phyloP scores from a whole-genome alignment of 768 basidiomycete genomes.

The Butyriboletus loyo region DNA sequence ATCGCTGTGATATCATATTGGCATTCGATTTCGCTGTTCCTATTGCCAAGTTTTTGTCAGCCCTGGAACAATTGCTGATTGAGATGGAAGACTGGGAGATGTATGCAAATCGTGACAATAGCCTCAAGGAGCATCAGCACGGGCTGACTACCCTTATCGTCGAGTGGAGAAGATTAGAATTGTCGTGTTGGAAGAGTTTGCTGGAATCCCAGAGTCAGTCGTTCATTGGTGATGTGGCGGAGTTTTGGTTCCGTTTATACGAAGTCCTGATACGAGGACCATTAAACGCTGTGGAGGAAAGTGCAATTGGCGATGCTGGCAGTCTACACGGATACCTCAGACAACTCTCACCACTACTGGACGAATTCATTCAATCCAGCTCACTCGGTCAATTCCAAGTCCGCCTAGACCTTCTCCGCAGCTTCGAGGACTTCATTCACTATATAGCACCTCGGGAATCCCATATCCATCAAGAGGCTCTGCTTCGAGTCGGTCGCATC shows the following conservation, averaged over 20 bases:
- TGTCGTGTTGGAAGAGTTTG: constrained; percentile 82
- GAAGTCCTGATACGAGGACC: constrained; percentile 69
- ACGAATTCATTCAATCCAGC: constrained; percentile 70
- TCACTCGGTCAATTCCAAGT: constrained; percentile 81
- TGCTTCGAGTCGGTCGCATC: constrained; percentile 54
- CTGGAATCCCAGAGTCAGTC: constrained; percentile 64
- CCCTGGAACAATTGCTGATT: constrained; percentile 78
- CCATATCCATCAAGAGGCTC: constrained; percentile 25
- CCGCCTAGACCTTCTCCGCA: constrained; percentile 63
- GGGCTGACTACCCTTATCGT: constrained; percentile 72
- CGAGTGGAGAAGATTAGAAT: constrained; percentile 85
- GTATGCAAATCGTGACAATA: constrained; percentile 90
- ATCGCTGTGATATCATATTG: constrained; percentile 67
- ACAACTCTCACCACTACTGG: constrained; percentile 71
- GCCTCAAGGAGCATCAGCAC: constrained; percentile 64
- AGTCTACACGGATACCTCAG: constrained; percentile 52
- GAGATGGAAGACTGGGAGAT: constrained; percentile 96
- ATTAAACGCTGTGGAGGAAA: constrained; percentile 44
- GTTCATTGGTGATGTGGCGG: constrained; percentile 46
- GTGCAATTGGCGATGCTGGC: constrained; percentile 28
- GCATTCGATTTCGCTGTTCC: constrained; percentile 62
- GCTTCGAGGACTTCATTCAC: constrained; percentile 57
- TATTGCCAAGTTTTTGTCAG: constrained; percentile 77
- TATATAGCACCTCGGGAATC: constrained; percentile 35
- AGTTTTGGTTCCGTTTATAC: constrained; percentile 93